Evolutionary conservation across 2,329 filamentous ascomycete species (phyloP).

Genomic region (Pezicula radicicola): DNA sequence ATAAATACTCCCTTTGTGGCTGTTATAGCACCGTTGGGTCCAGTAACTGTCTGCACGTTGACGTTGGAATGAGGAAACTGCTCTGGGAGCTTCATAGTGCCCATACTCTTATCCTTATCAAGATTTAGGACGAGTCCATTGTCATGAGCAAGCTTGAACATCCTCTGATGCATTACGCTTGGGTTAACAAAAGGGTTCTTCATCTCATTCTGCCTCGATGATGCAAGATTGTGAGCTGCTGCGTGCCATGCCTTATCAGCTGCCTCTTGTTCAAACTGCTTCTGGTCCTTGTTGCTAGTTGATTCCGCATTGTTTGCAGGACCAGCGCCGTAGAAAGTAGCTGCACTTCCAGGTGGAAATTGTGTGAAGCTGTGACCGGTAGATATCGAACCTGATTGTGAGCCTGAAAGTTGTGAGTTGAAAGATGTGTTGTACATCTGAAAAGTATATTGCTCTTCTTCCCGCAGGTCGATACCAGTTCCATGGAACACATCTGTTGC

Average conservation of each 20-base stretch:
- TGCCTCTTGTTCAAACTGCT: conserved; percentile 63
- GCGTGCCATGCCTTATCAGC: conserved; percentile 64
- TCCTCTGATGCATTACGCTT: conserved; percentile 34
- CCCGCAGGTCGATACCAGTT: conserved; percentile 82
- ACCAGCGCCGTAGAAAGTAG: conserved; percentile 62
- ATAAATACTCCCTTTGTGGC: conserved; percentile 66
- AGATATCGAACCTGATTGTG: conserved; percentile 37
- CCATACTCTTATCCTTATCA: conserved; percentile 52
- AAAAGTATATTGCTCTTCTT: conserved; percentile 80
- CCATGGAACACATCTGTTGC: conserved; percentile 80
- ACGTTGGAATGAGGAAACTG: conserved; percentile 31
- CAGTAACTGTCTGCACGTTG: conserved; percentile 52
- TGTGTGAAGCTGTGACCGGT: conserved; percentile 46
- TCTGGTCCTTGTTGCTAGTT: conserved; percentile 45
- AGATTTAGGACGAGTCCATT: conserved; percentile 54
- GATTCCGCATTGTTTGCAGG: conserved; percentile 60
- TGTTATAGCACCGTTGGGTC: conserved; percentile 61
- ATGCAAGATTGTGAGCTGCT: conserved; percentile 53
- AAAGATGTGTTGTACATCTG: conserved; percentile 57
- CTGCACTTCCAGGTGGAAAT: conserved; percentile 51
- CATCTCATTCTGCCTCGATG: conserved; percentile 55
- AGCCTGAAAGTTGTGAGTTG: conserved; percentile 37
- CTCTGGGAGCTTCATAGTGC: conserved; percentile 25
- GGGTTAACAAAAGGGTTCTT: conserved; percentile 46
- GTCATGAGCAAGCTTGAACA: conserved; percentile 55